phyloP scores from a whole-genome alignment of 257 asterid genomes.

The Petunia axillaris region DNA sequence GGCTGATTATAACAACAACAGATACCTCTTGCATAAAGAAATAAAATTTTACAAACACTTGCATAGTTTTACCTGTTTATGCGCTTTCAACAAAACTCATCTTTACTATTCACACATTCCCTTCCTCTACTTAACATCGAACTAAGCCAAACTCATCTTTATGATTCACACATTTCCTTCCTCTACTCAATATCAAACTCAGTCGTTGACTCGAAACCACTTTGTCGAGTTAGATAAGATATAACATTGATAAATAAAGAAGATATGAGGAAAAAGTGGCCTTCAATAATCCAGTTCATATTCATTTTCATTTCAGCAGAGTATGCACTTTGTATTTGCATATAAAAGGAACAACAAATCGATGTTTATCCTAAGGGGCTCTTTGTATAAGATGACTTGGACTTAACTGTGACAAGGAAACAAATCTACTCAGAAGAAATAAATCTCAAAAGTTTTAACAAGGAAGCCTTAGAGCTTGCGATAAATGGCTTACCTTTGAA shows the following conservation, averaged over 20 bases:
- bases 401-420: neutral
- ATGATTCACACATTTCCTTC: neutral
- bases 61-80: neutral
- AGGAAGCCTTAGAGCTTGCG: too few relatives aligned
- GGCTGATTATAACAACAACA: too few relatives aligned
- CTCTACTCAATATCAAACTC: neutral
- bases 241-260: slow-evolving; percentile 8
- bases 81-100: neutral
- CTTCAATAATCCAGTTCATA: slow-evolving; percentile 6
- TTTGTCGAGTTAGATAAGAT: slow-evolving; percentile 1
- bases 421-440: slow-evolving; percentile 49
- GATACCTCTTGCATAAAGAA: too few relatives aligned
- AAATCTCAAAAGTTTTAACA: slow-evolving; percentile 46
- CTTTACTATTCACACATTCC: too few relatives aligned
- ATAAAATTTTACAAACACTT: neutral
- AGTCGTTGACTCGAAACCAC: neutral
- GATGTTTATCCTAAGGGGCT: neutral
- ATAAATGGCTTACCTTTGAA: too few relatives aligned
- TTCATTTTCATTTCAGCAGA: slow-evolving; percentile 26
- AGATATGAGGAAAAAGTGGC: neutral
- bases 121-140: too few relatives aligned
- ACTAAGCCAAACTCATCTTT: neutral
- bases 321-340: slow-evolving; percentile 23
- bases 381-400: slow-evolving; percentile 7
- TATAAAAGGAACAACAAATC: neutral